Evolutionary conservation across 2,329 filamentous ascomycete species (phyloP).

Genomic region (Cladosporium sp.): DNA sequence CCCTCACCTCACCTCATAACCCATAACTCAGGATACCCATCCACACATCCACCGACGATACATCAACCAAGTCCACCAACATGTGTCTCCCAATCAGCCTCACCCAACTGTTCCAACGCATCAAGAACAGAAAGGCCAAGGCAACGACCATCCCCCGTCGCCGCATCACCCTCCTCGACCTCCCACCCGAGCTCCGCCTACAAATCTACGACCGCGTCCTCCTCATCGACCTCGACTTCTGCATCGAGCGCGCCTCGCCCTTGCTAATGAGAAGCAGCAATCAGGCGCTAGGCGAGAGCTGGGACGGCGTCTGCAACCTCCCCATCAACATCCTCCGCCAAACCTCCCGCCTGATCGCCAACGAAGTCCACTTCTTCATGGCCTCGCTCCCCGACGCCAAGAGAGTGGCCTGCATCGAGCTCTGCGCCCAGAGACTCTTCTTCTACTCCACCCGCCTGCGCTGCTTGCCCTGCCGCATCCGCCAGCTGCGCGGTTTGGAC

Average conservation of each 20-base stretch:
- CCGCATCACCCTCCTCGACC: conserved; percentile 1
- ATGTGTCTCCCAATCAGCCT: too few species aligned
- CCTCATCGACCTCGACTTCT: conserved; percentile 1
- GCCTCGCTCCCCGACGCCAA: neutral
- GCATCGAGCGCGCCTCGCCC: neutral
- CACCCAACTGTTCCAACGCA: too few species aligned
- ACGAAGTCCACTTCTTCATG: conserved; percentile 15
- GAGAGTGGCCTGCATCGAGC: conserved; percentile 16
- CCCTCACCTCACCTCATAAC: too few species aligned
- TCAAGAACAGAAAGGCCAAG: too few species aligned
- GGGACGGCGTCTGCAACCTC: neutral
- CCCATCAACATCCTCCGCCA: conserved; percentile 14
- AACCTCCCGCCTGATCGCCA: conserved; percentile 17
- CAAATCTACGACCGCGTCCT: conserved; percentile 1
- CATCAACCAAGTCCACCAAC: too few species aligned
- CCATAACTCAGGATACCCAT: too few species aligned
- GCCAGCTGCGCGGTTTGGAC: neutral
- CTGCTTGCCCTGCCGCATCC: conserved; percentile 16
- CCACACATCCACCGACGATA: too few species aligned
- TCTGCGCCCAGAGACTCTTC: conserved; percentile 3
- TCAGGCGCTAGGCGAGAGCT: neutral
- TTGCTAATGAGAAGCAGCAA: too few species aligned
- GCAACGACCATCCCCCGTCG: neutral
- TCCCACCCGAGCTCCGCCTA: conserved; percentile 7
- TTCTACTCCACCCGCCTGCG: conserved; percentile 17